Conservation (phyloP, 2,329 filamentous ascomycete genomes). For the Biscogniauxia mediterranea region DNA sequence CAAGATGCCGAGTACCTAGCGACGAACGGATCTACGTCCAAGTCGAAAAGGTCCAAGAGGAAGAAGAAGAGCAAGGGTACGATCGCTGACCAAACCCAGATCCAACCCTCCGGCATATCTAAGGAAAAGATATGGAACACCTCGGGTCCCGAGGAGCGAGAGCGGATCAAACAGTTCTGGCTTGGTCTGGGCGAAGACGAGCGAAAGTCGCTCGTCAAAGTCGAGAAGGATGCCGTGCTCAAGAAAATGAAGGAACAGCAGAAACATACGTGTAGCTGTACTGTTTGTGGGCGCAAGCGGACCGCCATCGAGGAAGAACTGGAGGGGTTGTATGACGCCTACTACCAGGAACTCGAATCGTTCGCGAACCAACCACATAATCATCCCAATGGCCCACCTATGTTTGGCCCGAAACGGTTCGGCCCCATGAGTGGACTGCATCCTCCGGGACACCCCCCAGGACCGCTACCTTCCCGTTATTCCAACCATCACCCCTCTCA, state of each 20-base stretch:
- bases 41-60: slow-evolving; percentile 63
- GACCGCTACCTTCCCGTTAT: slow-evolving; percentile 57
- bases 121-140: slow-evolving; percentile 97
- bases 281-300: slow-evolving; percentile 92
- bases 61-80: slow-evolving; percentile 61
- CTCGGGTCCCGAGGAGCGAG: slow-evolving; percentile 87
- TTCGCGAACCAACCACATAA: slow-evolving; percentile 77
- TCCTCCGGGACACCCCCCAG: slow-evolving; percentile 58
- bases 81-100: slow-evolving; percentile 20
- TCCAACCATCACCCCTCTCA: slow-evolving; percentile 68
- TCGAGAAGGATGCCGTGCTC: slow-evolving; percentile 96
- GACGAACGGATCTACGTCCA: slow-evolving; percentile 37
- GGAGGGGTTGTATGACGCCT: slow-evolving; percentile 95
- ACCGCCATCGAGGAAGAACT: slow-evolving; percentile 97
- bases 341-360: slow-evolving; percentile 96
- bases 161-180: slow-evolving; percentile 99
- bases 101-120: slow-evolving; percentile 46
- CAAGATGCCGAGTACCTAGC: slow-evolving; percentile 40
- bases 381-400: slow-evolving; percentile 67
- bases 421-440: slow-evolving; percentile 52
- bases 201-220: slow-evolving; percentile 91
- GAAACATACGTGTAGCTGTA: slow-evolving; percentile 98
- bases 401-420: slow-evolving; percentile 67
- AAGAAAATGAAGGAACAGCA: slow-evolving; percentile 99
- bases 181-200: slow-evolving; percentile 90